Conservation (phyloP, 139 green algal genomes). For the Tetradesmus lagerheimii region DNA sequence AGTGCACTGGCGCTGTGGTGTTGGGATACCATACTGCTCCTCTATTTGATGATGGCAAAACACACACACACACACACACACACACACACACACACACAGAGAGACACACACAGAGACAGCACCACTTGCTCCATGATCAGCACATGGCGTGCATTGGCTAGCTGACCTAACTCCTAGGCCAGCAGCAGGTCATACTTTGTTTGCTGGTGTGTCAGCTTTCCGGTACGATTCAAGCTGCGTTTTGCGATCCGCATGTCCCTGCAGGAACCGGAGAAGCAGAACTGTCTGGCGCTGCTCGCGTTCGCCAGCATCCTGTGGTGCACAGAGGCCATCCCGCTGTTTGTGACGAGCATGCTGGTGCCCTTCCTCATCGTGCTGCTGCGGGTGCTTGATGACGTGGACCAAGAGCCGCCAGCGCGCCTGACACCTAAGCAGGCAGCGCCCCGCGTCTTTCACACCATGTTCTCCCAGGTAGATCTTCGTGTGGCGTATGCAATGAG, state of each 20-base stretch:
- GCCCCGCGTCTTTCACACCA: conserved; percentile 71
- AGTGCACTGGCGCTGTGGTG: no score
- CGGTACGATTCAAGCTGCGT: no score
- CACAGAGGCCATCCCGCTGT: conserved; percentile 79
- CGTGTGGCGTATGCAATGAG: background rate
- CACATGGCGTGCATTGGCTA: no score
- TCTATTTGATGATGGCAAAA: no score
- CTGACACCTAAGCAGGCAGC: conserved; percentile 69
- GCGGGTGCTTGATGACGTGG: conserved; percentile 62
- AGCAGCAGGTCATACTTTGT: no score
- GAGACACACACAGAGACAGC: no score
- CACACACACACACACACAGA: no score
- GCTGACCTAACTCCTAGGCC: no score
- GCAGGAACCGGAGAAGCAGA: conserved; percentile 56
- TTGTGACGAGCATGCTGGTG: conserved; percentile 78
- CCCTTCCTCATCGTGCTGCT: conserved; percentile 65
- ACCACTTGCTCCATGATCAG: no score
- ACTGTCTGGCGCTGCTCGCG: conserved; percentile 77
- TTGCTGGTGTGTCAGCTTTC: no score
- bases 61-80: no score
- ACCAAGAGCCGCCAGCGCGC: conserved; percentile 46
- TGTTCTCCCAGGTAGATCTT: conserved; percentile 76
- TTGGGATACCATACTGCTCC: no score
- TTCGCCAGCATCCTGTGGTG: conserved; percentile 78
- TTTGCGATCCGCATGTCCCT: background rate